These are phyloP conservation scores for Coniosporium tulheliwenetii DNA, from an alignment of 2,329 filamentous ascomycete genomes.

Conservation along the genomic window DNA sequence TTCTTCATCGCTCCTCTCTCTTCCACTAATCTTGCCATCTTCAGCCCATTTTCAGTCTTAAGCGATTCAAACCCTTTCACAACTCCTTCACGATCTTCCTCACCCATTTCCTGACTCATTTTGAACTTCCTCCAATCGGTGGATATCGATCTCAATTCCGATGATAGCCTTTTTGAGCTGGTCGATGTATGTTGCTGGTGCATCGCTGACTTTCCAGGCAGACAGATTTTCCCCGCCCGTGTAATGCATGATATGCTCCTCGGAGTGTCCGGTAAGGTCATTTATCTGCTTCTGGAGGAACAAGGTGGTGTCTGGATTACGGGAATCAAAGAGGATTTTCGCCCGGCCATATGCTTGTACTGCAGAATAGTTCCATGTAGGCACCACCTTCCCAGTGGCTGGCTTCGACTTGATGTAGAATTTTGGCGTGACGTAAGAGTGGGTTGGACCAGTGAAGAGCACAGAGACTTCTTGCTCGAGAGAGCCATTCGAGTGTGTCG, in stretches of 20 bases:
- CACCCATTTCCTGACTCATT: constrained; percentile 46
- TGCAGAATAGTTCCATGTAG: constrained; percentile 56
- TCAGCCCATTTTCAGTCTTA: constrained; percentile 15
- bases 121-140: constrained; percentile 44
- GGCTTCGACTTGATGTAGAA: constrained; percentile 55
- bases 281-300: constrained; percentile 38
- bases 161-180: constrained; percentile 18
- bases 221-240: constrained; percentile 20
- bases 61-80: constrained; percentile 37
- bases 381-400: constrained; percentile 47
- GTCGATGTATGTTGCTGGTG: constrained; percentile 39
- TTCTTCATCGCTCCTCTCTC: neutral
- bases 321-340: constrained; percentile 36
- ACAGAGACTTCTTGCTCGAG: constrained; percentile 41
- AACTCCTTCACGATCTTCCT: constrained; percentile 40
- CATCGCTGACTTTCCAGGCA: constrained; percentile 43
- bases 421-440: constrained; percentile 54
- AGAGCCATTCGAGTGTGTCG: constrained; percentile 14
- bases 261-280: constrained; percentile 36
- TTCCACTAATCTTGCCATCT: neutral
- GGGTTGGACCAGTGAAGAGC: constrained; percentile 41
- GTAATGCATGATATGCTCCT: constrained; percentile 42
- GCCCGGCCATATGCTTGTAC: constrained; percentile 47
- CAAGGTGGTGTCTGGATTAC: constrained; percentile 23
- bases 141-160: constrained; percentile 39